Base-by-base conservation (phyloP, 1,139 yeast species). In the Candida gigantensis region DNA sequence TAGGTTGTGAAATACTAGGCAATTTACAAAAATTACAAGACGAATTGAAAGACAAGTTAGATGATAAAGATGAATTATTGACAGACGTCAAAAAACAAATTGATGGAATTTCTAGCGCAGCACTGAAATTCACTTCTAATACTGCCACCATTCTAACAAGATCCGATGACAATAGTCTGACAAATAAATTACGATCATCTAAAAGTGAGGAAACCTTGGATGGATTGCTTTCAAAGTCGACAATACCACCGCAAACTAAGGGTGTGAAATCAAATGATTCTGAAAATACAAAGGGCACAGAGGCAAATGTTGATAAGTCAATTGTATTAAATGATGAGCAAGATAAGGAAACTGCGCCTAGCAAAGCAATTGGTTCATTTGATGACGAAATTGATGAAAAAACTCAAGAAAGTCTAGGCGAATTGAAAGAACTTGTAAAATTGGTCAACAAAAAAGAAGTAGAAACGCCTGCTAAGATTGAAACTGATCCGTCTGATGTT, bases 1-100 rank as follows among this genome's bases (percentile, higher is more conserved):
- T 24, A 4, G 34, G 28, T 16, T 30, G 38, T 20, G 25, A 28
- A 15, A 16, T 35, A 3, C 13, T 24, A 6, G 11, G 24, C 6
- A 8, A 14, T 16, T 29, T 35, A 15, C 25, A 26, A 18, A 9
- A 13, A 9, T n/a, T 35, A 4, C 19, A 30, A 17, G 13, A 28
- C 9, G 18, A 9, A 13, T 19, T 35, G 12, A 24, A 27, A 11
- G 30, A 16, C 3, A 33, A 33, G 10, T 18, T 32, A 7, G 17
- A 16, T 14, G 16, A 21, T 13, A 19, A 33, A 28, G 36, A 21
- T 11, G 16, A 21, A 14, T 27, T 16, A 15, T 15, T 27, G 7
- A 14, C 6, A 4, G 5, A 23, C n/a, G 12, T 18, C 5, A 23
- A n/a, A 10, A 11, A 23, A n/a, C 11, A 10, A n/a, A 23, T 23